Evolutionary conservation across 495 filamentous ascomycete species (phyloP).

Genomic region (Xylaria flabelliformis): DNA sequence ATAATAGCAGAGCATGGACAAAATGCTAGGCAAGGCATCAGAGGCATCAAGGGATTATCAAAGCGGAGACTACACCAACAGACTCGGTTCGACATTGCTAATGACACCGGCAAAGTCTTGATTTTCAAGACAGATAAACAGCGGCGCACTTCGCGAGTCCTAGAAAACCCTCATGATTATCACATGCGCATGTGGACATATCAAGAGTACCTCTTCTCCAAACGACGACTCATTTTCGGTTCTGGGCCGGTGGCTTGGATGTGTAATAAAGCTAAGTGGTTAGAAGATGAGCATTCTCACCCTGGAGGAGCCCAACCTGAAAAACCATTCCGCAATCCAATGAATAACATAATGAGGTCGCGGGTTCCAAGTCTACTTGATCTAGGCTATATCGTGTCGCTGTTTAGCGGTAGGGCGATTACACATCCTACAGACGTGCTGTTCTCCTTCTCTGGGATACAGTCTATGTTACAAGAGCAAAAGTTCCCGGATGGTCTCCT

Average conservation of each 20-base stretch:
- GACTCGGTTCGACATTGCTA: background rate
- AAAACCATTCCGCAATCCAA: background rate
- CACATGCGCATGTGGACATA: constrained; percentile 15
- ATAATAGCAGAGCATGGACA: constrained; percentile 2
- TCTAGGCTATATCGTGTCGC: background rate
- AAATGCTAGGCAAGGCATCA: background rate
- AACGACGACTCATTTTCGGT: background rate
- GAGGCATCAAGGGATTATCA: constrained; percentile 2
- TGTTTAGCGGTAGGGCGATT: background rate
- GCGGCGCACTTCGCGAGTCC: background rate
- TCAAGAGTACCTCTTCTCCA: constrained; percentile 9
- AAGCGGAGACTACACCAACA: constrained; percentile 4
- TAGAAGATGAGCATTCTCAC: constrained; percentile 6
- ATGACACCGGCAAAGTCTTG: background rate
- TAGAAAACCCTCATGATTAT: background rate
- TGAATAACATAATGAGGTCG: background rate
- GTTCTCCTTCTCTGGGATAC: constrained; percentile 7
- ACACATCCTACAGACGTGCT: background rate
- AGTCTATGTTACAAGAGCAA: constrained; percentile 5
- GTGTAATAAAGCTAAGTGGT: constrained; percentile 1
- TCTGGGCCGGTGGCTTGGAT: background rate
- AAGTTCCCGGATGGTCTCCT: constrained; percentile 7
- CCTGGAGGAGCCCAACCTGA: background rate
- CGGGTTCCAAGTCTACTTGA: constrained; percentile 10
- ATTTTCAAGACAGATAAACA: background rate